phyloP scores from a whole-genome alignment of 192 early-diverging fungal genomes.

The Hyaloraphidium curvatum region DNA sequence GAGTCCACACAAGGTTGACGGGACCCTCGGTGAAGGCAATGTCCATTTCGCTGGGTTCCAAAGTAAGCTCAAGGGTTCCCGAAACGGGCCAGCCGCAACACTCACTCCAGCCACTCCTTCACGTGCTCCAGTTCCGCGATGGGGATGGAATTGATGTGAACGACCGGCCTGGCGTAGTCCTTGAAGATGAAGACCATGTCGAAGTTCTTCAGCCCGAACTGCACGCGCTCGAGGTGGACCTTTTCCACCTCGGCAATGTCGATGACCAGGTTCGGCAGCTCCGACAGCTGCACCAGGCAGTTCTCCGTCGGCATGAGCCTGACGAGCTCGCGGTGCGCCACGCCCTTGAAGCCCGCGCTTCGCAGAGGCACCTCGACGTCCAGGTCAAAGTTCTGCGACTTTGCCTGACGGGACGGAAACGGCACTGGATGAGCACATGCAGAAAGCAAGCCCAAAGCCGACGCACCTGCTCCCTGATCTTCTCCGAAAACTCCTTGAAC shows the following conservation, averaged over 20 bases:
- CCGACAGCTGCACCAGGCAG: slow-evolving; percentile 87
- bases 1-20: slow-evolving; percentile 81
- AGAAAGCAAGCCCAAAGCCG: too few species aligned
- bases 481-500: slow-evolving; percentile 80
- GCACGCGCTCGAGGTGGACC: slow-evolving; percentile 88
- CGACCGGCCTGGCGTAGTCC: slow-evolving; percentile 66
- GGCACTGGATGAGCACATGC: neutral
- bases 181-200: slow-evolving; percentile 97
- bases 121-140: slow-evolving; percentile 78
- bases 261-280: slow-evolving; percentile 78
- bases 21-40: slow-evolving; percentile 84
- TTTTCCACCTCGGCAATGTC: slow-evolving; percentile 84
- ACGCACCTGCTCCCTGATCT: slow-evolving; percentile 64
- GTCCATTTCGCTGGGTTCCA: slow-evolving; percentile 50
- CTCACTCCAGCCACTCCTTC: slow-evolving; percentile 82
- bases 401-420: neutral
- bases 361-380: slow-evolving; percentile 88
- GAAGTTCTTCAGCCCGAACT: slow-evolving; percentile 96
- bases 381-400: neutral
- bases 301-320: slow-evolving; percentile 75
- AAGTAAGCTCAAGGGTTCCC: neutral
- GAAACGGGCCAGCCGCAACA: slow-evolving; percentile 5
- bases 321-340: slow-evolving; percentile 79
- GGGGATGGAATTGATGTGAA: slow-evolving; percentile 94
- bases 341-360: slow-evolving; percentile 85